A percentile compares a stretch with the other conserved stretches of the same genome.
phyloP scores from a whole-genome alignment of 2,329 filamentous ascomycete species.

The Aspergillus texensis region DNA sequence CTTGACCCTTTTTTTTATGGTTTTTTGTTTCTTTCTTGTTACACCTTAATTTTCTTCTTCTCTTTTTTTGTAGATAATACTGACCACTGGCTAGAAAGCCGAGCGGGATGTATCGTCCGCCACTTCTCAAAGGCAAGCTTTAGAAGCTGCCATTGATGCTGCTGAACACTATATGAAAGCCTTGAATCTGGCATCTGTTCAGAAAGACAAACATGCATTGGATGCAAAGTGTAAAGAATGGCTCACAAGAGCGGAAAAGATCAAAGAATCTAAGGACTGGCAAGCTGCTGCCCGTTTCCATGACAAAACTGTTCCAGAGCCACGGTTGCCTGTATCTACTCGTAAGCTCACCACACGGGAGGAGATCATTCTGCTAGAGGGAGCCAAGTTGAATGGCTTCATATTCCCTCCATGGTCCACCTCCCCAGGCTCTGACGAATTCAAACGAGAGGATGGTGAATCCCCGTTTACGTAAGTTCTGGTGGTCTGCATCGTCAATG shows the following conservation, averaged over 20 bases:
- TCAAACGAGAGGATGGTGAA: conserved; percentile 56
- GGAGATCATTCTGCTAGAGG: conserved; percentile 73
- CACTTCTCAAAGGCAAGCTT: conserved; percentile 63
- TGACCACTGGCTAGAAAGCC: conserved; percentile 50
- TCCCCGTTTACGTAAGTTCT: conserved; percentile 63
- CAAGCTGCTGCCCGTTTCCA: conserved; percentile 23
- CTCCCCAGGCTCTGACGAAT: conserved; percentile 63
- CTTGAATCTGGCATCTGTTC: conserved; percentile 60
- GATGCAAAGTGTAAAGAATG: conserved; percentile 70
- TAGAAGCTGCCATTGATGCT: conserved; percentile 74
- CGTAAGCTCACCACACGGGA: conserved; percentile 69
- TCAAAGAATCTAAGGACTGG: conserved; percentile 60
- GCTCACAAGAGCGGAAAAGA: conserved; percentile 71
- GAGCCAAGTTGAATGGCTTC: conserved; percentile 79
- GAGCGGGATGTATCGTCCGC: conserved; percentile 57
- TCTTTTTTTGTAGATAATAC: conserved; percentile 9
- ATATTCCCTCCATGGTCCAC: conserved; percentile 84
- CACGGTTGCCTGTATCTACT: conserved; percentile 55
- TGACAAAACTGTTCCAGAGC: conserved; percentile 31
- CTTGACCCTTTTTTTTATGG: conserved; percentile 5
- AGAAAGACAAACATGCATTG: conserved; percentile 68
- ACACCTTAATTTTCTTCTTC: not conserved
- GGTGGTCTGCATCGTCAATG: conserved; percentile 4
- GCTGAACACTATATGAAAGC: conserved; percentile 83
- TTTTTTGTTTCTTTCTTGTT: not conserved